Evolutionary conservation across 2,329 filamentous ascomycete genomes (phyloP).

Genomic region (Verticillium klebahnii): DNA sequence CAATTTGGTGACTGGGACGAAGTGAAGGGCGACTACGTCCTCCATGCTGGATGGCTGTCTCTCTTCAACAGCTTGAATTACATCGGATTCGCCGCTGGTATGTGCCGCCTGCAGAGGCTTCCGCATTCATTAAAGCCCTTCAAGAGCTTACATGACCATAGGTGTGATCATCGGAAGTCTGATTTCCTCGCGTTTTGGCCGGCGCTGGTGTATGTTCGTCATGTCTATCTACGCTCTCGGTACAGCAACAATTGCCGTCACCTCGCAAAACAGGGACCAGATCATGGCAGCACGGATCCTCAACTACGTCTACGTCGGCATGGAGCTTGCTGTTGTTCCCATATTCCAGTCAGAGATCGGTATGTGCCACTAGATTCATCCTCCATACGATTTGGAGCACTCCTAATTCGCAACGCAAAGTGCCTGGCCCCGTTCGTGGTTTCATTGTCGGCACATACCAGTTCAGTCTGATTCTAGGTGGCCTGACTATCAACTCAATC

Average conservation of each 20-base stretch:
- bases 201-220: slow-evolving; percentile 19
- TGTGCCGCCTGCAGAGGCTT: not conserved
- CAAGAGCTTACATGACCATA: not conserved
- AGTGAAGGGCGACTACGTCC: slow-evolving; percentile 15
- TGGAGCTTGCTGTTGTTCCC: slow-evolving; percentile 32
- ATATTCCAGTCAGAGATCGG: slow-evolving; percentile 29
- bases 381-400: no score
- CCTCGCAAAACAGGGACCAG: slow-evolving; percentile 22
- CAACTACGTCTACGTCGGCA: slow-evolving; percentile 33
- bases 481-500: slow-evolving; percentile 17
- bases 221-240: slow-evolving; percentile 19
- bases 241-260: slow-evolving; percentile 26
- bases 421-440: slow-evolving; percentile 23
- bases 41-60: slow-evolving; percentile 26
- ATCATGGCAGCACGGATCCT: slow-evolving; percentile 29
- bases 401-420: not conserved
- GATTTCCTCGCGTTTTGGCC: slow-evolving; percentile 17
- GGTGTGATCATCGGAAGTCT: slow-evolving; percentile 17
- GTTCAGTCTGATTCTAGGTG: slow-evolving; percentile 4
- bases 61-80: slow-evolving; percentile 30
- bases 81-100: slow-evolving; percentile 26
- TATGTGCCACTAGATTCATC: not conserved
- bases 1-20: slow-evolving; percentile 26
- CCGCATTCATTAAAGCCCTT: no score
- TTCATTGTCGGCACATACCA: slow-evolving; percentile 30